Conservation (phyloP, 768 basidiomycete species). For the Pleurotus sapidus region DNA sequence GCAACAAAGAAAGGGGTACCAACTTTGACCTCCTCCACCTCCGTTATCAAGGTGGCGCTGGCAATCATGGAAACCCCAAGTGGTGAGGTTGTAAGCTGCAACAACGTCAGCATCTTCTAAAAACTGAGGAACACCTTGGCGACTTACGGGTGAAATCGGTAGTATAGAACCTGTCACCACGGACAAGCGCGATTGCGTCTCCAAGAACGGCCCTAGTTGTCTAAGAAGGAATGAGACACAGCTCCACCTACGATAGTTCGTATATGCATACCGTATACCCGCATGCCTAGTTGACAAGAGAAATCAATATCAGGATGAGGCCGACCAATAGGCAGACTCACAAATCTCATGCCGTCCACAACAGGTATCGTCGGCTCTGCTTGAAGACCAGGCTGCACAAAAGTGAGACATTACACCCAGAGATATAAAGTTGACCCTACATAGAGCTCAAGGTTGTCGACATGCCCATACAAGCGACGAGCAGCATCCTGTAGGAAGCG, state of each 20-base stretch:
- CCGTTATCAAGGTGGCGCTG: constrained; percentile 39
- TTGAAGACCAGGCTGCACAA: constrained; percentile 24
- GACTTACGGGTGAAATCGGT: constrained; percentile 46
- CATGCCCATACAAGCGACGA: constrained; percentile 27
- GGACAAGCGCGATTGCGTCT: constrained; percentile 50
- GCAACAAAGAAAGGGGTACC: constrained; percentile 6
- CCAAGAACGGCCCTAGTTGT: constrained; percentile 48
- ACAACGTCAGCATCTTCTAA: not conserved
- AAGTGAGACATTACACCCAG: not conserved
- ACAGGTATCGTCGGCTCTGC: constrained; percentile 55
- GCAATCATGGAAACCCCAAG: constrained; percentile 53
- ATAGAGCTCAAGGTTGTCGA: constrained; percentile 38
- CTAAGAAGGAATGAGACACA: constrained; percentile 15
- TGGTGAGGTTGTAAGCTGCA: constrained; percentile 39
- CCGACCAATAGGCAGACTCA: not conserved
- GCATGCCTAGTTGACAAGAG: constrained; percentile 30
- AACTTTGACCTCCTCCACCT: constrained; percentile 32
- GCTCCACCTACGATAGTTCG: not conserved
- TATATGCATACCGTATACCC: constrained; percentile 46
- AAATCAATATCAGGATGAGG: not conserved
- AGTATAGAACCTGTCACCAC: constrained; percentile 54
- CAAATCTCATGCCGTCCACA: constrained; percentile 48
- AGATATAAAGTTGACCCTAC: constrained; percentile 3
- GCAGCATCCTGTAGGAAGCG: constrained; percentile 22
- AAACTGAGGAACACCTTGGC: not conserved